Base-by-base conservation (phyloP, 2,329 filamentous ascomycete genomes). In the Colletotrichum sp. region DNA sequence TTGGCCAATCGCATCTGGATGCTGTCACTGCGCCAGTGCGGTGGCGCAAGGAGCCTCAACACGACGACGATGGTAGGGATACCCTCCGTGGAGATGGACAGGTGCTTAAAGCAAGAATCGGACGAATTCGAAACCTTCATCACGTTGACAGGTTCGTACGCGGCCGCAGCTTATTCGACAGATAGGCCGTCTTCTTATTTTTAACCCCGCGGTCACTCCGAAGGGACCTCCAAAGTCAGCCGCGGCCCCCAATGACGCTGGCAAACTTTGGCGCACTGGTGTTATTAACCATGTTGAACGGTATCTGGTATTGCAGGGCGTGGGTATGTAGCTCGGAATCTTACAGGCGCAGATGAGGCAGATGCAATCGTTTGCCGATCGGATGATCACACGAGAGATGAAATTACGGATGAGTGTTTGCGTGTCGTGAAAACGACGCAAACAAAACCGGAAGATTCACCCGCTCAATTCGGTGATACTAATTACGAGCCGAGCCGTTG, bases 231-330 rank as follows among this genome's bases (percentile, higher is more conserved):
- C 6, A 49, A 49, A 21, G n/a, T 49, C 44, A 49, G 44, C n/a
- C 44, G 44, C n/a, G n/a, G 44, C 44, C n/a, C 0, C 10, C n/a
- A 49, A 49, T 49, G 44, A 49, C 10, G n/a, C n/a, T 21, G 44
- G 44, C 44, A 21, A 49, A 7, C 44, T 49, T 49, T 13, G n/a
- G n/a, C 44, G 44, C n/a, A 49, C 8, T 49, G n/a, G 44, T 44
- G 18, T 44, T n/a, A n/a, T 44, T 44, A 8, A 44, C 5, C 39
- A 18, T n/a, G 0, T 44, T 5, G 10, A 39, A 15, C 0, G 34
- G 10, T 7, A 5, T 13, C n/a, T 52, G n/a, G 3, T 21, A 13
- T 52, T 13, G n/a, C 0, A 4, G 3, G 44, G 10, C 10, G n/a
- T 12, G 10, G 1, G 0, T 0, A 1, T 49, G 44, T 21, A 52